Evolutionary conservation across 108 stramenopile genomes (phyloP), one percentile per base, ranked within the genome.

Genomic region (Schizochytrium sp.): DNA sequence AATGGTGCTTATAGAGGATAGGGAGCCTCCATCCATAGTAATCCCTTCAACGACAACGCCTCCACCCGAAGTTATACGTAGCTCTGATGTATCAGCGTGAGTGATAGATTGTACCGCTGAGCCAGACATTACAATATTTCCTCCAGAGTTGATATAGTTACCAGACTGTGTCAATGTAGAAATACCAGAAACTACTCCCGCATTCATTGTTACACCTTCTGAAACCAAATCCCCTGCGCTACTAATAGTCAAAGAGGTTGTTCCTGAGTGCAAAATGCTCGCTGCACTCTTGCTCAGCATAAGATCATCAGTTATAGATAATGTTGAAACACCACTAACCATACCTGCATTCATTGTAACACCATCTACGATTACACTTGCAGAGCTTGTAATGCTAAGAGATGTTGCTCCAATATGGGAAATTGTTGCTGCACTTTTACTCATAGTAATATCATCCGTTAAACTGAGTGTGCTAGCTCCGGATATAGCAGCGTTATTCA

Each of bases 61-160:
- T 8, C 28, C 28, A 38, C 44, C 44, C 2, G 44, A 44, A 44
- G 19, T 69, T 44, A 69, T 69, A 8, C 12, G 8, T 7, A 69
- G 64, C 2, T 69, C 64, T 7, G 64, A 69, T 44, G 28, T 44
- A 15, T 69, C 64, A 44, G 64, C 64, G 28, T 69, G 64, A 69
- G 2, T 69, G 44, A 69, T 69, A 44, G 42, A 44, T 1, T 69
- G 64, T 44, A 44, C 64, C 10, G 42, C 64, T 44, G 64, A 0
- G 42, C 44, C 44, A 7, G 64, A 69, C 15, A 69, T 38, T 8
- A 69, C 12, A 38, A 69, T 12, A 38, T 69, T 69, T 7, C 64
- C 64, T 7, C 64, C 64, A 7, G 64, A 69, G 19, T 8, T 38
- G 10, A 44, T 69, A 1, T 44, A 44, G 64, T 69, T 44, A 7